Conservation (phyloP, 371 early-diverging fungal genomes). For the Circinella minor region DNA sequence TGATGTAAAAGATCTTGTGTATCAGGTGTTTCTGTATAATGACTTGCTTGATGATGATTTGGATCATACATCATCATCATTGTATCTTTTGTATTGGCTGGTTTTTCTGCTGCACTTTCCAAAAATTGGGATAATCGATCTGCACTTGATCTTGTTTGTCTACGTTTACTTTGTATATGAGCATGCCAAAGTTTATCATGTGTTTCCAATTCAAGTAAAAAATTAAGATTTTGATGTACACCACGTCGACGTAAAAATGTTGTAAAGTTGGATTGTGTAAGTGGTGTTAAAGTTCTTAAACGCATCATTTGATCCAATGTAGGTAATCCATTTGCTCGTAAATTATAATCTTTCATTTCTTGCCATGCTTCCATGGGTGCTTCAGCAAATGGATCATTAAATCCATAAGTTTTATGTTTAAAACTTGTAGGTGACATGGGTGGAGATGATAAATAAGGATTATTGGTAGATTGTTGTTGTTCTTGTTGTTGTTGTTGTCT, state of each 20-base stretch:
- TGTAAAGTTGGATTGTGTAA: conserved; percentile 46
- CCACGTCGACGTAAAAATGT: conserved; percentile 40
- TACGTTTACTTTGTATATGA: conserved; percentile 32
- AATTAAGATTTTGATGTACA: conserved; percentile 49
- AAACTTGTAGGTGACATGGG: conserved; percentile 11
- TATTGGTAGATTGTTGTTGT: conserved; percentile 17
- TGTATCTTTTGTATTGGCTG: conserved; percentile 21
- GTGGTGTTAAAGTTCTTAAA: conserved; percentile 39
- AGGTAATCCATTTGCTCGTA: conserved; percentile 51
- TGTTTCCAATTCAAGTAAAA: conserved; percentile 49
- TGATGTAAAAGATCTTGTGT: conserved; percentile 32
- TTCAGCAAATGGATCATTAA: conserved; percentile 45
- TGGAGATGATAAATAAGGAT: conserved; percentile 32
- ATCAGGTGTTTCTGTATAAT: conserved; percentile 33
- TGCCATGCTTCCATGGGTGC: conserved; percentile 59
- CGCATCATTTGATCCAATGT: conserved; percentile 58
- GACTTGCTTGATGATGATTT: background rate
- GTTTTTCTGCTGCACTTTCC: conserved; percentile 13
- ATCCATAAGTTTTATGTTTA: conserved; percentile 44
- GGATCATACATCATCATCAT: conserved; percentile 14
- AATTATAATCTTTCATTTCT: conserved; percentile 54
- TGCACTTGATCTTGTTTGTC: conserved; percentile 27
- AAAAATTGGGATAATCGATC: conserved; percentile 37
- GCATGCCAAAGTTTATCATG: conserved; percentile 55
- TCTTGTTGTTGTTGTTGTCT: conserved; percentile 5